Percentiles rank a stretch among this genome's conserved stretches.
Evolutionary conservation across 805 yeast species (phyloP).

Genomic region (Kodamaea jinghongensis): DNA sequence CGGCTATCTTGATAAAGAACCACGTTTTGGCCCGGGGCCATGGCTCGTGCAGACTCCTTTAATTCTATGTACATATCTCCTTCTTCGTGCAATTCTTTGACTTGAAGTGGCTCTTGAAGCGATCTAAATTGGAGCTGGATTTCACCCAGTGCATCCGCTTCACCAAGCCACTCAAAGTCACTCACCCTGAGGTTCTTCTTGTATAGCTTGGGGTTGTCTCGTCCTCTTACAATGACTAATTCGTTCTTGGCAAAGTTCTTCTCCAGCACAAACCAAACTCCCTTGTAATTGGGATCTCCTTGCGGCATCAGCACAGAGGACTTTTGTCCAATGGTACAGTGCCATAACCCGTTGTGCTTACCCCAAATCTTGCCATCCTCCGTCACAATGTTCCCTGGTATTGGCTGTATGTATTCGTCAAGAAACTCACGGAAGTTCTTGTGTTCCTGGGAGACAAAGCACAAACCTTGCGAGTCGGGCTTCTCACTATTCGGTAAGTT

Average conservation of each 20-base stretch:
- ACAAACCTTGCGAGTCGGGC: conserved; percentile 92
- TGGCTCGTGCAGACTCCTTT: conserved; percentile 54
- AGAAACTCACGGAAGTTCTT: conserved; percentile 70
- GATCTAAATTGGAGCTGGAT: conserved; percentile 69
- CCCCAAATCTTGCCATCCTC: conserved; percentile 78
- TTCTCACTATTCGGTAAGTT: conserved; percentile 65
- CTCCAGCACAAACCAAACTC: conserved; percentile 83
- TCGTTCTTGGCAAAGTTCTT: conserved; percentile 66
- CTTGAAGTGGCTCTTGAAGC: conserved; percentile 54
- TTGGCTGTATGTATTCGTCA: conserved; percentile 66
- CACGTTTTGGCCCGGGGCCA: conserved; percentile 87
- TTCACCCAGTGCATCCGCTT: conserved; percentile 6
- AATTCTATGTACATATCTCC: conserved; percentile 34
- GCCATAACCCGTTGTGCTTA: conserved; percentile 83
- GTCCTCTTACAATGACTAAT: conserved; percentile 74
- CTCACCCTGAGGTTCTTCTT: conserved; percentile 40
- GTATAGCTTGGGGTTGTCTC: conserved; percentile 55
- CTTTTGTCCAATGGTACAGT: conserved; percentile 91
- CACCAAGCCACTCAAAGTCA: conserved; percentile 47
- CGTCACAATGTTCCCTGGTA: conserved; percentile 79
- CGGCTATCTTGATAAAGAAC: conserved; percentile 67
- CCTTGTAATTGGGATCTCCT: conserved; percentile 69
- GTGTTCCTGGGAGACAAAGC: conserved; percentile 73
- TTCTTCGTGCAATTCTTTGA: conserved; percentile 21
- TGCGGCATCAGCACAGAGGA: conserved; percentile 84